Evolutionary conservation across 768 basidiomycete species (phyloP).

Genomic region (Pleurotus sapidus): DNA sequence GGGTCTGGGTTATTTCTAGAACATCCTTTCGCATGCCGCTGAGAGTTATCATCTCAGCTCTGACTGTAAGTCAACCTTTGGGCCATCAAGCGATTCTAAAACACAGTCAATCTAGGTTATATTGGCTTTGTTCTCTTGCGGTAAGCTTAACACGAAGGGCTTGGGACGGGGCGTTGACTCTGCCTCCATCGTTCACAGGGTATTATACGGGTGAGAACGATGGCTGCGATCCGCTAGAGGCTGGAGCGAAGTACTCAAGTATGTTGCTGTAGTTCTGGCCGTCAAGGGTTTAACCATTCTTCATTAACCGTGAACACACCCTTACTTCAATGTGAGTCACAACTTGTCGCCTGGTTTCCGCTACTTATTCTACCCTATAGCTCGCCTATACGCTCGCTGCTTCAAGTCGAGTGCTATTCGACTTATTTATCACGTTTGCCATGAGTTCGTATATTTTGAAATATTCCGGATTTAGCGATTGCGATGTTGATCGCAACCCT

Average conservation of each 20-base stretch:
- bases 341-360: background rate
- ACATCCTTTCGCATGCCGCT: background rate
- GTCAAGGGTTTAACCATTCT: background rate
- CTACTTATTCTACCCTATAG: background rate
- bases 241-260: too few relatives aligned
- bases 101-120: background rate
- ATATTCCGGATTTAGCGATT: background rate
- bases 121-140: background rate
- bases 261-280: background rate
- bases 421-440: background rate
- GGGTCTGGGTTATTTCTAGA: background rate
- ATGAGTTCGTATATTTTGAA: background rate
- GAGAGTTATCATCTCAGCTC: background rate
- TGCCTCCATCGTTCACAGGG: too few relatives aligned
- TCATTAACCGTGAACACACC: conserved; percentile 1
- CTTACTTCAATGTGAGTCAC: background rate
- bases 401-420: background rate
- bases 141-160: background rate
- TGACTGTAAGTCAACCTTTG: background rate
- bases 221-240: too few relatives aligned
- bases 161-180: too few relatives aligned
- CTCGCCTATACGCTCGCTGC: conserved; percentile 1
- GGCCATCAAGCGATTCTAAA: too few relatives aligned
- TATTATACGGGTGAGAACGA: too few relatives aligned
- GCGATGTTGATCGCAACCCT: background rate